A percentile compares a stretch with the other conserved stretches of the same genome.
phyloP scores from a whole-genome alignment of 345 rosid genomes.

The Hirschfeldia incana region DNA sequence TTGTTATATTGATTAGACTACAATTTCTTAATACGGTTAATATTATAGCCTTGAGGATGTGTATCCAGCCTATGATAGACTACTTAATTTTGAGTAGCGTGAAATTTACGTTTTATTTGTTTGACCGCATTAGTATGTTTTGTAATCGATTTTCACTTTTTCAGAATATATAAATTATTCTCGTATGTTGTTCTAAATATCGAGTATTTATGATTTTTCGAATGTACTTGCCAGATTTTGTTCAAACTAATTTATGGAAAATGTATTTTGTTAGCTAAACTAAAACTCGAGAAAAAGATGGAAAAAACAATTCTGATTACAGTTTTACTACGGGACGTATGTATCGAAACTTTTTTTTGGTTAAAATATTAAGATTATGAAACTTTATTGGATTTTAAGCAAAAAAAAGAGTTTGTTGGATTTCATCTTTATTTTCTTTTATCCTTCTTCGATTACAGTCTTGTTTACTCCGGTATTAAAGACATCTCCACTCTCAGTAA shows the following conservation, averaged over 20 bases:
- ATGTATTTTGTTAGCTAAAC: neutral
- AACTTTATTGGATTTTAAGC: too few species aligned
- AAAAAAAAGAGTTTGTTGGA: neutral
- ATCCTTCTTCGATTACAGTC: too few species aligned
- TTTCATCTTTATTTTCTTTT: neutral
- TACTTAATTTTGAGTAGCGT: neutral
- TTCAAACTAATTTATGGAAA: neutral
- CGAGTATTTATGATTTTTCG: neutral
- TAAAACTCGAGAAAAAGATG: neutral
- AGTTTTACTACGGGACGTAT: neutral
- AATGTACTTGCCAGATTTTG: neutral
- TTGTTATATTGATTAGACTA: neutral
- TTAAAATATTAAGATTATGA: too few species aligned
- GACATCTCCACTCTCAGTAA: too few species aligned
- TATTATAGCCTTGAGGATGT: neutral
- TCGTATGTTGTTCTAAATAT: neutral
- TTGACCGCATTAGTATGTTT: neutral
- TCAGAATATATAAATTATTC: too few species aligned
- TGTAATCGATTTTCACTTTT: neutral
- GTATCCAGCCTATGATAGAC: neutral
- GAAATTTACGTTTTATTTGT: neutral
- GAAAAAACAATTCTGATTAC: neutral
- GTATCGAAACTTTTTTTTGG: neutral
- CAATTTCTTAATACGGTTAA: neutral
- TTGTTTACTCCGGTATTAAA: too few species aligned